Evolutionary conservation across 73 alveolate species (phyloP).

Genomic region (Tetrahymena thermophila): DNA sequence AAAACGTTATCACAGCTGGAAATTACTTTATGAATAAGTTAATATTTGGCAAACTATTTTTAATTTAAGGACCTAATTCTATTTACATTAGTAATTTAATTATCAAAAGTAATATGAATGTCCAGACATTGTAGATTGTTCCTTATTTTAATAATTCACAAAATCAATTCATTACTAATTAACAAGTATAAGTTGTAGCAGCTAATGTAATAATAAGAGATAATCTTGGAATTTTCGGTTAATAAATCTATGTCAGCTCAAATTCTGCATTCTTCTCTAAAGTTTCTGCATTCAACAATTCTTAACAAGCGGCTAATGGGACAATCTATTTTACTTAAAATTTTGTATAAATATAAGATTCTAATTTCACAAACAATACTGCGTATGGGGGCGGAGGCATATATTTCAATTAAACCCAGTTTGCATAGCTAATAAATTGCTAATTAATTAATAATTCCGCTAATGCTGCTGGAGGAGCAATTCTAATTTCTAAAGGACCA

Average conservation of each 20-base stretch:
- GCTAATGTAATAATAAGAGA: not conserved
- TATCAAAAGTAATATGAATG: not conserved
- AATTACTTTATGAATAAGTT: not conserved
- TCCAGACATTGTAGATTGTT: not conserved
- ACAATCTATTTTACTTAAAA: not conserved
- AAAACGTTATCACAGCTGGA: not conserved
- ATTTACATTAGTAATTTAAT: not conserved
- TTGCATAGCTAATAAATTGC: not conserved
- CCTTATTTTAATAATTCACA: not conserved
- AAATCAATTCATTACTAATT: not conserved
- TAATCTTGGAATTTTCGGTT: not conserved
- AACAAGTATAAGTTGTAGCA: not conserved
- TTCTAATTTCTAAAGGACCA: not conserved
- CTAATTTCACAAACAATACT: not conserved
- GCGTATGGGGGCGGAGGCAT: not conserved
- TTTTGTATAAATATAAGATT: not conserved
- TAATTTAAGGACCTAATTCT: not conserved
- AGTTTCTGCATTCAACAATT: not conserved
- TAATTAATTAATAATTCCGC: not conserved
- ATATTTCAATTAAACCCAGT: not conserved
- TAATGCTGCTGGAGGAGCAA: not conserved
- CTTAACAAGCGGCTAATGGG: not conserved
- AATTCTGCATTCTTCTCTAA: not conserved
- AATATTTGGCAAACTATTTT: not conserved
- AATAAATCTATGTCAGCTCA: not conserved